Percentiles rank a stretch among this genome's conserved stretches.
Evolutionary conservation across 805 yeast genomes (phyloP).

Genomic region (Candida argentea): DNA sequence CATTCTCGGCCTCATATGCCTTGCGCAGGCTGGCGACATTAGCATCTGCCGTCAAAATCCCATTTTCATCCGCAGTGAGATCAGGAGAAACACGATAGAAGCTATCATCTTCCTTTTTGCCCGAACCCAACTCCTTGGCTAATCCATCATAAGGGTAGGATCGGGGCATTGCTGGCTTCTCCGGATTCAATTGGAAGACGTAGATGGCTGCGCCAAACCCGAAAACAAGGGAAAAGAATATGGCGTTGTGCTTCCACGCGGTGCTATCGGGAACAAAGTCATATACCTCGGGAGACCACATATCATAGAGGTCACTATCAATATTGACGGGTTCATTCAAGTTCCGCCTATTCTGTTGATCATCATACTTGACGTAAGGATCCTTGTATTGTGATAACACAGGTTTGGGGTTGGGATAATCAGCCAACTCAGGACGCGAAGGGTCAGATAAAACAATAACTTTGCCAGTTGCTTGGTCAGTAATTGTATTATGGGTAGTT

Average conservation of each 20-base stretch:
- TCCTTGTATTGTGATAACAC: constrained; percentile 55
- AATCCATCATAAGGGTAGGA: constrained; percentile 68
- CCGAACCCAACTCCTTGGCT: constrained; percentile 65
- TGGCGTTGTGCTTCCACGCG: constrained; percentile 49
- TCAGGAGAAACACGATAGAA: constrained; percentile 35
- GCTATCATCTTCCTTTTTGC: constrained; percentile 20
- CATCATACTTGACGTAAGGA: constrained; percentile 69
- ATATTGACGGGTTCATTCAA: constrained; percentile 61
- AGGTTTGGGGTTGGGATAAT: constrained; percentile 53
- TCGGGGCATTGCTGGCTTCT: constrained; percentile 67
- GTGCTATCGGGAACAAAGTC: constrained; percentile 47
- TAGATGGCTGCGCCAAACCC: constrained; percentile 35
- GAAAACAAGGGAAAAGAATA: constrained; percentile 32
- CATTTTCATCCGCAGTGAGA: constrained; percentile 25
- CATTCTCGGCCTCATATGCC: constrained; percentile 24
- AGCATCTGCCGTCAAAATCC: constrained; percentile 23
- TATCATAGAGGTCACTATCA: constrained; percentile 63
- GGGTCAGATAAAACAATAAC: constrained; percentile 33
- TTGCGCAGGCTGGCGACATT: constrained; percentile 18
- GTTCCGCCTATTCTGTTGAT: constrained; percentile 74
- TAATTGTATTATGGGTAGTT: constrained; percentile 27
- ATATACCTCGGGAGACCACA: constrained; percentile 80
- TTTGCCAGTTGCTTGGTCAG: constrained; percentile 30
- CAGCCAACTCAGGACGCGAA: constrained; percentile 35
- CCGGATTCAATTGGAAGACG: constrained; percentile 45